Evolutionary conservation across 2,329 filamentous ascomycete genomes (phyloP).

Genomic region (Zymoseptoria passerinii): DNA sequence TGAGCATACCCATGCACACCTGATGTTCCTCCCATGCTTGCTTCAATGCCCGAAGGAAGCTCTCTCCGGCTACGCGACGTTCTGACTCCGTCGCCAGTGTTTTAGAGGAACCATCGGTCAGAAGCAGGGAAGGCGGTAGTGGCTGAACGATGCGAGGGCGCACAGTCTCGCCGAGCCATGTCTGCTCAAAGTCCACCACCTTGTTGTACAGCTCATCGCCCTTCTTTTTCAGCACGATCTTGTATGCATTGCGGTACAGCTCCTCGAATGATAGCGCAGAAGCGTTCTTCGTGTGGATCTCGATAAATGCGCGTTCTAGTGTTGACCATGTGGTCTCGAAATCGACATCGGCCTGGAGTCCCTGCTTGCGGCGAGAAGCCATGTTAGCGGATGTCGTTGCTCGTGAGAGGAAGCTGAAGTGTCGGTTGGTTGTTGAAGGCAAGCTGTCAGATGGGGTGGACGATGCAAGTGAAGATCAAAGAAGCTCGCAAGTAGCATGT

Average conservation of each 20-base stretch:
- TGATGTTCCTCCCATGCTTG: constrained; percentile 83
- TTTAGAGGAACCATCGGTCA: constrained; percentile 31
- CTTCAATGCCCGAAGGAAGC: constrained; percentile 68
- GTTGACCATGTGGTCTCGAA: constrained; percentile 81
- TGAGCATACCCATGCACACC: constrained; percentile 90
- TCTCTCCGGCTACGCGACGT: constrained; percentile 70
- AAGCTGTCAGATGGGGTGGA: constrained; percentile 24
- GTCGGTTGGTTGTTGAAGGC: neutral
- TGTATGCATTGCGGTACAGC: constrained; percentile 87
- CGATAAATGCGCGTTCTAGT: constrained; percentile 65
- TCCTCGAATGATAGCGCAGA: constrained; percentile 89
- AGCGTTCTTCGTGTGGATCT: constrained; percentile 89
- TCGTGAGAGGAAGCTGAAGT: neutral
- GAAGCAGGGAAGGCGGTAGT: constrained; percentile 61
- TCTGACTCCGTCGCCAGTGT: constrained; percentile 61
- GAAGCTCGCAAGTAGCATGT: constrained; percentile 5
- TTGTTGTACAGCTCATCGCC: constrained; percentile 72
- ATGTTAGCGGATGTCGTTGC: neutral
- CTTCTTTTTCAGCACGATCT: constrained; percentile 82
- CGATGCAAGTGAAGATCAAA: neutral
- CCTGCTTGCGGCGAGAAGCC: constrained; percentile 34
- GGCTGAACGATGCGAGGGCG: constrained; percentile 60
- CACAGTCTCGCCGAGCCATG: constrained; percentile 70
- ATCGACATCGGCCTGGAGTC: constrained; percentile 57
- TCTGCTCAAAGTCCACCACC: constrained; percentile 71